Percentiles rank a stretch among this genome's conserved stretches.
These are phyloP conservation scores for Uronychia binucleata DNA, from an alignment of 73 alveolate genomes.

Conservation along the genomic window DNA sequence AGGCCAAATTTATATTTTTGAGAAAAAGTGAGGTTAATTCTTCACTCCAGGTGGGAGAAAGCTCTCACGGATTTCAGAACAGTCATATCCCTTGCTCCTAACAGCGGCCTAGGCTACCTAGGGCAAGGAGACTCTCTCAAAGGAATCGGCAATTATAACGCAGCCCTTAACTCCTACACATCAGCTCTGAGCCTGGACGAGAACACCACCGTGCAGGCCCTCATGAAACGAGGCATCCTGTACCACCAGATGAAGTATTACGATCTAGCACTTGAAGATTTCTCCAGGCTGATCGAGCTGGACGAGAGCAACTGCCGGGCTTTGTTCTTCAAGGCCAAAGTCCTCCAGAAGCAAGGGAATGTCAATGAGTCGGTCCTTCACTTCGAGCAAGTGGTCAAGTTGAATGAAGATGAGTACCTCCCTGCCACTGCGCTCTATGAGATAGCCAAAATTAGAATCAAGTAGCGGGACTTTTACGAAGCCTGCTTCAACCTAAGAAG, in stretches of 20 bases:
- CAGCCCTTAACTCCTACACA: conserved; percentile 53
- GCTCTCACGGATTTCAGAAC: conserved; percentile 66
- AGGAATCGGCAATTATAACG: conserved; percentile 63
- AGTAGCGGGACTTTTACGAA: conserved; percentile 81
- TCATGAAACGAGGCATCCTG: conserved; percentile 66
- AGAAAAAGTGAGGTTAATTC: conserved; percentile 19
- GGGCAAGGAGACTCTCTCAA: conserved; percentile 75
- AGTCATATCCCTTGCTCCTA: conserved; percentile 30
- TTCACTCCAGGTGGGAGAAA: conserved; percentile 71
- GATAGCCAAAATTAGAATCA: conserved; percentile 78
- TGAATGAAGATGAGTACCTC: conserved; percentile 58
- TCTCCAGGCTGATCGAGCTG: conserved; percentile 30
- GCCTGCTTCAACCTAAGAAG: conserved; percentile 76
- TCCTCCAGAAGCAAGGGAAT: conserved; percentile 48
- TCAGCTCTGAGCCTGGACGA: conserved; percentile 52
- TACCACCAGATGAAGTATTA: conserved; percentile 51
- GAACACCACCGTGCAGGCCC: conserved; percentile 27
- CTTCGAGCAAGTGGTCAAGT: conserved; percentile 75
- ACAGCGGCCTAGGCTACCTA: conserved; percentile 66
- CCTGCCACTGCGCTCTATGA: conserved; percentile 79
- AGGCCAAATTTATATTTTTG: conserved; percentile 61
- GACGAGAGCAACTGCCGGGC: conserved; percentile 36
- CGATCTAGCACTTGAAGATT: conserved; percentile 62
- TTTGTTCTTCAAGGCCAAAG: conserved; percentile 57
- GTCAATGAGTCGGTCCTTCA: conserved; percentile 69